phyloP scores from a whole-genome alignment of 2,329 filamentous ascomycete genomes.

The Mycosphaerella arachidis region DNA sequence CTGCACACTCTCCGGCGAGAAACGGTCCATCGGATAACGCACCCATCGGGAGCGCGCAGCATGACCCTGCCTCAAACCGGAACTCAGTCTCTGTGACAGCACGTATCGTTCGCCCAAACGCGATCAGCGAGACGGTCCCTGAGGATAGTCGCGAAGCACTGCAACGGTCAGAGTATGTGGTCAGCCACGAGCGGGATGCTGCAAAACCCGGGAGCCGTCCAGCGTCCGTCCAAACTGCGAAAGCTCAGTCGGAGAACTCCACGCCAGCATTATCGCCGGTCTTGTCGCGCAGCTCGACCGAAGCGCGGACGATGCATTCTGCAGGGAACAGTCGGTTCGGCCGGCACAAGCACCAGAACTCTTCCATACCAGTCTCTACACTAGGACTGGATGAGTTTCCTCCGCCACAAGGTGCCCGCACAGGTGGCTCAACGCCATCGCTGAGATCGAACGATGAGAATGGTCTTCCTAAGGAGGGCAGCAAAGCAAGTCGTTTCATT shows the following conservation, averaged over 20 bases:
- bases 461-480: slow-evolving; percentile 39
- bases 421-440: slow-evolving; percentile 21
- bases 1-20: slow-evolving; percentile 12
- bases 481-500: slow-evolving; percentile 58
- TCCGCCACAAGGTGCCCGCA: slow-evolving; percentile 20
- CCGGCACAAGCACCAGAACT: slow-evolving; percentile 7
- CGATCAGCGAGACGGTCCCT: slow-evolving; percentile 25
- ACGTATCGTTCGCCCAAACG: slow-evolving; percentile 65
- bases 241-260: neutral
- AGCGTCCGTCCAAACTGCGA: slow-evolving; percentile 2
- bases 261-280: slow-evolving; percentile 17
- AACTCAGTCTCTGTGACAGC: slow-evolving; percentile 88
- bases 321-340: slow-evolving; percentile 11
- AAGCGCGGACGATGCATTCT: slow-evolving; percentile 20
- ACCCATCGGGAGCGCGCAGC: slow-evolving; percentile 40
- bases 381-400: slow-evolving; percentile 15
- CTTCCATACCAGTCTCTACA: neutral
- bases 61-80: slow-evolving; percentile 41
- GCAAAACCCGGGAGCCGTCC: neutral
- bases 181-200: slow-evolving; percentile 51
- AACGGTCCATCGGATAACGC: slow-evolving; percentile 19
- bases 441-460: slow-evolving; percentile 42
- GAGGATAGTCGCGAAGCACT: slow-evolving; percentile 34
- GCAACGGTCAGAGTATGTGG: slow-evolving; percentile 54
- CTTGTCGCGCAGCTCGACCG: slow-evolving; percentile 17